Base-by-base conservation (phyloP, 805 yeast genomes). In the Yarrowia sp. region DNA sequence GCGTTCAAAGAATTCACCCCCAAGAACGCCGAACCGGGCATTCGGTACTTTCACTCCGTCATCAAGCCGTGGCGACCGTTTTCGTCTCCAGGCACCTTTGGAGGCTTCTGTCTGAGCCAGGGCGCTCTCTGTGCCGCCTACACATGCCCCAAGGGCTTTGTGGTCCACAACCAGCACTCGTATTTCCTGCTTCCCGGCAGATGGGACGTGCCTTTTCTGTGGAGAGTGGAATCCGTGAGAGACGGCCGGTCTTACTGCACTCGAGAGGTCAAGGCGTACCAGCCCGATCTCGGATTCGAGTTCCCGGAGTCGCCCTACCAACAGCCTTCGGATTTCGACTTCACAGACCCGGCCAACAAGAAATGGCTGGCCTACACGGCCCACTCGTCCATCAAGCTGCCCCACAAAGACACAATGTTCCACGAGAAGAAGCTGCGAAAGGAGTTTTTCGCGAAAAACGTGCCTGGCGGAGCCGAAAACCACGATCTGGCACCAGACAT, bases 101-200 rank as follows among this genome's bases (percentile, higher is more conserved):
- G 68, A 16, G 68, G 68, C 22, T 53, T 42, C 52, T 41, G 50
- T 65, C 43, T 65, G 61, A 38, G 45, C 14, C 68, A 65, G 46
- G 50, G 61, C 8, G 59, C 52, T 15, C 52, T 50, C 4, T 42
- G 42, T 9, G 68, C 68, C 3, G 68, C 68, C 5, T 42, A 42
- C 35, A 65, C 68, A 10, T 50, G 59, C 16, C 68, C 68, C 16
- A 16, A 26, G 16, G 68, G 61, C 42, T 65, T 65, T 43, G 45
- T 65, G 19, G 59, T 50, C 36, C 68, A 65, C 40, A 72, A 74
- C 70, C 68, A 71, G 42, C 74, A 73, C 52, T 75, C 76, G 11
- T 72, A 75, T 69, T 76, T 76, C 48, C 68, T 76, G 36, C 71
- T 69, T 35, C 77, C 77, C 0, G 78, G 77, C 10, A 70, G 70